A percentile compares a stretch with the other conserved stretches of the same genome.
Conservation (phyloP, 345 rosid species). For the Erucastrum elatum region DNA sequence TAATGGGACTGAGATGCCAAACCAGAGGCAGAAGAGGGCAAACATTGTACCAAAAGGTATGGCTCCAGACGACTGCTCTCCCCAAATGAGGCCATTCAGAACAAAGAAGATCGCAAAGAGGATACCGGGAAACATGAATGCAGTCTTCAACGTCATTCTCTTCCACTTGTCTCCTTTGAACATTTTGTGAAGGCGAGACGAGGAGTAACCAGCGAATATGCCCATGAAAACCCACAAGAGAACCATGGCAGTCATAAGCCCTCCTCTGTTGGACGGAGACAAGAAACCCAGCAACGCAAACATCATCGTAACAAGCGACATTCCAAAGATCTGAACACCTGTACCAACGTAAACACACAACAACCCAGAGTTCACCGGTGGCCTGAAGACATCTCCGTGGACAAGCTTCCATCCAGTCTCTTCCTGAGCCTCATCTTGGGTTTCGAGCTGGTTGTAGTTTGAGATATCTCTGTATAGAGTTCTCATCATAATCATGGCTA, state of each 20-base stretch:
- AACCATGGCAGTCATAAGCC: conserved; percentile 99
- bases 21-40: conserved; percentile 95
- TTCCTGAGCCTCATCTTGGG: conserved; percentile 98
- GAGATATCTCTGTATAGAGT: conserved; percentile 91
- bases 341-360: conserved; percentile 93
- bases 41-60: conserved; percentile 97
- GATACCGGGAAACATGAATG: conserved; percentile 91
- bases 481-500: conserved; percentile 99
- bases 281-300: conserved; percentile 91
- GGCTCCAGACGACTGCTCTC: conserved; percentile 94
- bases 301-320: conserved; percentile 97
- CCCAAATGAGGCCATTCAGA: conserved; percentile 89
- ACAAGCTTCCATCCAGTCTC: conserved; percentile 99
- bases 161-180: conserved; percentile 97
- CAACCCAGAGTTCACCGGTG: conserved; percentile 77
- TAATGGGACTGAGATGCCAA: conserved; percentile 94
- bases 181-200: conserved; percentile 88
- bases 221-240: conserved; percentile 99
- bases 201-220: conserved; percentile 85
- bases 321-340: conserved; percentile 87
- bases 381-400: conserved; percentile 92
- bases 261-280: conserved; percentile 97
- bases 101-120: conserved; percentile 81
- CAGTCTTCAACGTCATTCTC: conserved; percentile 86
- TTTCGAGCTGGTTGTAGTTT: conserved; percentile 92